Evolutionary conservation across 768 basidiomycete genomes (phyloP), one percentile per base, ranked within the genome.

Genomic region (Mrakia gelida): DNA sequence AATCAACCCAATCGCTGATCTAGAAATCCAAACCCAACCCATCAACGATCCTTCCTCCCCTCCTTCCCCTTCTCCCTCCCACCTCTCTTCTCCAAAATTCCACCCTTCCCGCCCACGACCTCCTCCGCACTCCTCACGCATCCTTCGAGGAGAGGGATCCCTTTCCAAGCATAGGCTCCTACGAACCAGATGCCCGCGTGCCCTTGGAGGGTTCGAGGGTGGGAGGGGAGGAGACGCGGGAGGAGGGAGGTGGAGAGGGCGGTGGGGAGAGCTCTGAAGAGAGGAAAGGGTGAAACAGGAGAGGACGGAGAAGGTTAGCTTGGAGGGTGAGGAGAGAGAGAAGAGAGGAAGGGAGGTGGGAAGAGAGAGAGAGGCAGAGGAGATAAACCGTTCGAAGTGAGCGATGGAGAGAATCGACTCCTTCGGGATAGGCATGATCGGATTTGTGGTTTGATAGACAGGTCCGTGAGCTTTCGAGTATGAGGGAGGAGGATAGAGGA

Each of bases 121-220:
- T 45, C 68, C 54, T 62, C 71, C 26, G 76, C 54, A 34, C 67
- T 71, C 26, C 67, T 87, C 21, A 92, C 92, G 82, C 92, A 93
- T 3, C 91, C 92, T 81, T 94, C 92, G 70, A 93, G 84, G 74
- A 94, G 83, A 13, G 92, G 92, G 68, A 93, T 91, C 0, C 92
- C 92, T 23, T 87, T 84, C 81, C 89, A 88, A 21, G 89, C 90
- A 82, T 90, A 93, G 23, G 89, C 88, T 2, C 92, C 92, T 77
- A 88, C 89, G n/a, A 92, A 85, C 89, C 91, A 91, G 10, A 92
- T 83, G 0, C 89, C 89, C 0, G 89, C 86, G 28, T 81, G 82
- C 23, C 59, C 80, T 62, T 80, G 77, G 5, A 78, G 73, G 11
- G 41, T 61, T 3, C 1, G 5, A 13, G 34, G 38, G 30, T 63